A percentile compares a stretch with the other conserved stretches of the same genome.
Evolutionary conservation across 345 rosid genomes (phyloP).

Genomic region (Eucalyptus erythrocorys): DNA sequence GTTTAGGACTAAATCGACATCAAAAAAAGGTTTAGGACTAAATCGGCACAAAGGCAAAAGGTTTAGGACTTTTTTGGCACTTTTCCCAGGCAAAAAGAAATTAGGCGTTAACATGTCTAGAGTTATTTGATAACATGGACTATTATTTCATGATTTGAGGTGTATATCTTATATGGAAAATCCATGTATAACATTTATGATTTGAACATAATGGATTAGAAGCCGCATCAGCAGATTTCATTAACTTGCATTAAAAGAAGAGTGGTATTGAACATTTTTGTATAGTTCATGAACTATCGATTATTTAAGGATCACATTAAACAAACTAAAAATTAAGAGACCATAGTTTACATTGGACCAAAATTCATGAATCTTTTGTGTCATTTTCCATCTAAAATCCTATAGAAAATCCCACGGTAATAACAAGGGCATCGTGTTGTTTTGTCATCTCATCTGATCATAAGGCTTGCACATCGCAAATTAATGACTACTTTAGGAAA

Average conservation of each 20-base stretch:
- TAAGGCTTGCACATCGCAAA: background rate
- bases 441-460: background rate
- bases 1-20: too few species aligned
- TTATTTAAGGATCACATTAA: too few species aligned
- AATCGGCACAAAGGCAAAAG: too few species aligned
- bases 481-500: background rate
- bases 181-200: accelerated
- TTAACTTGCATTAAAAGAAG: background rate
- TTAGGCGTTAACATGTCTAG: background rate
- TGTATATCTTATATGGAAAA: too few species aligned
- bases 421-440: background rate
- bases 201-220: too few species aligned
- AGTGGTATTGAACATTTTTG: accelerated
- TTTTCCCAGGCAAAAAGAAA: too few species aligned
- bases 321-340: background rate
- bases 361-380: background rate
- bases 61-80: too few species aligned
- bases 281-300: accelerated
- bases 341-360: accelerated
- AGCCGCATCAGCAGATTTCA: accelerated
- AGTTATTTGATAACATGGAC: background rate
- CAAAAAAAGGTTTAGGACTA: too few species aligned
- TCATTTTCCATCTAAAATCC: background rate
- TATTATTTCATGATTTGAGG: too few species aligned
- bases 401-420: background rate